Percentiles rank a stretch among this genome's conserved stretches.
Conservation (phyloP, 1,139 yeast species). For the Yamadazyma triangularis region DNA sequence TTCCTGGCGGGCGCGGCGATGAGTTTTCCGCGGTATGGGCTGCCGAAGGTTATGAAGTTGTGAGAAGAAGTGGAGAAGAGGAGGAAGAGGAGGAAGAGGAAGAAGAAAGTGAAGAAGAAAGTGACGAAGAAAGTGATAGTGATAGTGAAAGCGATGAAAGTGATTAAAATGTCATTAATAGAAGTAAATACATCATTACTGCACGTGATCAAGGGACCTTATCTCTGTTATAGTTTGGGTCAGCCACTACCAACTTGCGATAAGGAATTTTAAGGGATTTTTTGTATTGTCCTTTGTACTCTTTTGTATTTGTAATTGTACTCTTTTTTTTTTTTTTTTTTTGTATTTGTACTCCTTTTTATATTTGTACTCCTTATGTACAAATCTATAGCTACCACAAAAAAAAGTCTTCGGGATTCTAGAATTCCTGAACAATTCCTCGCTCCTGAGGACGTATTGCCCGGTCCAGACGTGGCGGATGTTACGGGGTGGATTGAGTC, state of each 20-base stretch:
- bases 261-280: too few relatives aligned
- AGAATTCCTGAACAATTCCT: constrained; percentile 38
- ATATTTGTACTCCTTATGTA: too few relatives aligned
- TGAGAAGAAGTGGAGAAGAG: constrained; percentile 55
- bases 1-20: constrained; percentile 63
- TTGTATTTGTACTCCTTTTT: too few relatives aligned
- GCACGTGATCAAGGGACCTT: too few relatives aligned
- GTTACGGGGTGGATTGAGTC: constrained; percentile 31
- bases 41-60: constrained; percentile 57
- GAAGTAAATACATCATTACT: too few relatives aligned
- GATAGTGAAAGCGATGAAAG: constrained; percentile 6
- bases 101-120: constrained; percentile 20
- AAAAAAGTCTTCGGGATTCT: constrained; percentile 29
- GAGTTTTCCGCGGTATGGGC: constrained; percentile 45
- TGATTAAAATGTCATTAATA: too few relatives aligned
- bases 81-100: constrained; percentile 30
- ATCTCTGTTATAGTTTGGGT: too few relatives aligned
- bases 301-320: too few relatives aligned
- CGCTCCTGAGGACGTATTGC: constrained; percentile 28
- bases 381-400: constrained; percentile 32
- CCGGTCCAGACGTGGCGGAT: constrained; percentile 20
- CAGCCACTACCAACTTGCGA: too few relatives aligned
- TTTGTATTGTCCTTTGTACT: too few relatives aligned
- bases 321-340: too few relatives aligned
- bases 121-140: constrained; percentile 25